These are phyloP conservation scores for Geosmithia morbida DNA, from an alignment of 2,329 filamentous ascomycete genomes.

Conservation along the genomic window DNA sequence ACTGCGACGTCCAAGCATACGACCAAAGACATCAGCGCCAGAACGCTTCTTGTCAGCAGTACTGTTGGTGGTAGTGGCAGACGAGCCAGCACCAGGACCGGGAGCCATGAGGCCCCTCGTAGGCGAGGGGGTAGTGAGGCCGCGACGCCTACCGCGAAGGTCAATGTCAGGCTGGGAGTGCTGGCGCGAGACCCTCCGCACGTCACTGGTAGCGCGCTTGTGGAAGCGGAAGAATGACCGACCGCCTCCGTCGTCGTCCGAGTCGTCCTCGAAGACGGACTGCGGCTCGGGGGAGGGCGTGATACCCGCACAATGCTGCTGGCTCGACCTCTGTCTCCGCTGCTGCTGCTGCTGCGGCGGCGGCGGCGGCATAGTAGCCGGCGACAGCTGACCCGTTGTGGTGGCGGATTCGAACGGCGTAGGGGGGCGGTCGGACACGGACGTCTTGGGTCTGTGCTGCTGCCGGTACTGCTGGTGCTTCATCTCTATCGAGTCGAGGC, in stretches of 20 bases:
- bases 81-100: conserved; percentile 3
- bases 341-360: neutral
- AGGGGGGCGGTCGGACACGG: neutral
- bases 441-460: neutral
- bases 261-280: conserved; percentile 38
- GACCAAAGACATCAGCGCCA: conserved; percentile 19
- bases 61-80: conserved; percentile 6
- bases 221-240: conserved; percentile 27
- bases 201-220: conserved; percentile 18
- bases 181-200: neutral
- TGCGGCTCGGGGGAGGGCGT: conserved; percentile 10
- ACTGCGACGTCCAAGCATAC: conserved; percentile 19
- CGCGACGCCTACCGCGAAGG: conserved; percentile 6
- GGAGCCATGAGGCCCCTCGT: neutral
- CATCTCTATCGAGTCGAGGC: neutral
- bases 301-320: neutral
- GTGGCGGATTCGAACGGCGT: neutral
- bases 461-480: neutral
- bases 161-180: neutral
- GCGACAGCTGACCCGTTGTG: neutral
- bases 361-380: neutral
- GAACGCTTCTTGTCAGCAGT: conserved; percentile 11
- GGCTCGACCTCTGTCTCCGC: neutral
- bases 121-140: conserved; percentile 2
- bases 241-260: conserved; percentile 19